Base-by-base conservation (phyloP, 164 flowering plant species). In the Kalanchoe fedtschenkoi region DNA sequence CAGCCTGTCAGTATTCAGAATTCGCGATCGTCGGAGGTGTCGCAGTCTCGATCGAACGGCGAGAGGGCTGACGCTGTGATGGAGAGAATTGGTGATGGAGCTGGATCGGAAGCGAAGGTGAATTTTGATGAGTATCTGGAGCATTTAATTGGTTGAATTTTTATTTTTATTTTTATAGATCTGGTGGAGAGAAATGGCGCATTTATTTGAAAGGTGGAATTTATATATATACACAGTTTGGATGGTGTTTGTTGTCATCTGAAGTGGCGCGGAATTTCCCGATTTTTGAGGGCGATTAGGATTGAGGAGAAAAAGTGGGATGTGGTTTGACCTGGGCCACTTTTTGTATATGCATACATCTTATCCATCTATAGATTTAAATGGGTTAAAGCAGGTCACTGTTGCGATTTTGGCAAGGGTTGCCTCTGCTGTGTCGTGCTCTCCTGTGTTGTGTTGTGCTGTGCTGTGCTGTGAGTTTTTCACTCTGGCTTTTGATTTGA, bases 61-160 rank as follows among this genome's bases (percentile, higher is more conserved):
- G 56, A 24, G 24, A 51, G 26, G 15, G 56, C 26, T 24, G 56
- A 51, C 4, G 56, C 8, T 26, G 17, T 28, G 16, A 26, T n/a
- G 17, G 46, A 62, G 34, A 63, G 58, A 33, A 61, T 5, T 22
- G 39, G 76, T 16, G 21, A 19, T 65, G 69, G 67, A 24, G 69
- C 72, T 6, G 71, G 74, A 60, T 68, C 69, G 54, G 66, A 69
- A 34, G 66, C 39, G n/a, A 51, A 61, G 70, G 64, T 33, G 75
- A 70, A 33, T 28, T 51, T 55, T 35, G n/a, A n/a, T n/a, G n/a
- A n/a, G n/a, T n/a, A n/a, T n/a, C n/a, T n/a, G 56, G 4, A 8
- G 32, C 15, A 11, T 51, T 26, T 51, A 51, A 51, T 26, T 51
- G 15, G 24, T n/a, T 51, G 32, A 26, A 1, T 47, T 47, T 47